Percentiles rank a stretch among this genome's conserved stretches.
These are phyloP conservation scores for Backusella sp. DNA, from an alignment of 192 early-diverging fungal species.

Conservation along the genomic window DNA sequence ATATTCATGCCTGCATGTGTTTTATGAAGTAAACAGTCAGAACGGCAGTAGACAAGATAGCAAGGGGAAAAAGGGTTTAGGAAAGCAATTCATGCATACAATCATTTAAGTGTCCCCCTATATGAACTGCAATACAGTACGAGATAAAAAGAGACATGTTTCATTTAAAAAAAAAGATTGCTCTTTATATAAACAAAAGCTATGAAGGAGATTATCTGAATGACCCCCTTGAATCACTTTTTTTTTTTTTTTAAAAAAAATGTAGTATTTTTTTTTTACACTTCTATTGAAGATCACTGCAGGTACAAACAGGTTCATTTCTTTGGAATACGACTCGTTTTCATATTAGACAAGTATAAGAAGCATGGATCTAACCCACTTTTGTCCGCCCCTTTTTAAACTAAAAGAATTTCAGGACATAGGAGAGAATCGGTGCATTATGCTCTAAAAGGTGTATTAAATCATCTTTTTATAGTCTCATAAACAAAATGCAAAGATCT, in stretches of 20 bases:
- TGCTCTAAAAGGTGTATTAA: no score
- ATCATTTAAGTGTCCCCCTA: background rate
- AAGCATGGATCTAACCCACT: no score
- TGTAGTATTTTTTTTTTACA: background rate
- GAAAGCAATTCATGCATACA: no score
- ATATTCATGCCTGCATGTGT: no score
- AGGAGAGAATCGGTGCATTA: no score
- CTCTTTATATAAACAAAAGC: background rate
- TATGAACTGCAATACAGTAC: no score
- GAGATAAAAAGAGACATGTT: background rate
- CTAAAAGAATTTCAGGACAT: background rate
- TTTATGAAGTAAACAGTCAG: no score
- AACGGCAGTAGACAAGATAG: no score
- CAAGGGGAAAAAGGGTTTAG: no score
- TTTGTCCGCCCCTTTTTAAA: background rate
- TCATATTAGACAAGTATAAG: background rate
- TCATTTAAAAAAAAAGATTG: background rate
- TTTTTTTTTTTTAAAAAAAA: background rate
- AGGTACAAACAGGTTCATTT: background rate
- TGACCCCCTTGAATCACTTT: background rate
- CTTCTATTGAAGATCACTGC: background rate
- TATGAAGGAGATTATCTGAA: background rate
- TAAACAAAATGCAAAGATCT: no score
- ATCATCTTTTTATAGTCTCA: no score
- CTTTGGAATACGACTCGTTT: background rate